Conservation (phyloP, 2,329 filamentous ascomycete genomes). For the Claviceps africana region DNA sequence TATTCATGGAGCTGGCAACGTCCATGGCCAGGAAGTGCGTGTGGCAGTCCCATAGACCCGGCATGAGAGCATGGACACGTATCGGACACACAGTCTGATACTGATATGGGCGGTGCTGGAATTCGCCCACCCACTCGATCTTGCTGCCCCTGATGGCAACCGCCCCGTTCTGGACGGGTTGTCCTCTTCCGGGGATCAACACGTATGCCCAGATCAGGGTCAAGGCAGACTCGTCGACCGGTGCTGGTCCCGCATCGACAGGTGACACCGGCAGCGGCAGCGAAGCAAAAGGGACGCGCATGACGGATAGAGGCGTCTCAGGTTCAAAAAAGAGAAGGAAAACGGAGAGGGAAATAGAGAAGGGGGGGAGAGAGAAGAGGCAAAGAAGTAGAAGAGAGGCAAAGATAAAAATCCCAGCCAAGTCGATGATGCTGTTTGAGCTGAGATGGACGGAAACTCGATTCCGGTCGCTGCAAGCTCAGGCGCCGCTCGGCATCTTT, state of each 20-base stretch:
- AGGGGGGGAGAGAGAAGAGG: too few species aligned
- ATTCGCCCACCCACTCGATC: slow-evolving; percentile 24
- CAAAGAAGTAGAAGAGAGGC: too few species aligned
- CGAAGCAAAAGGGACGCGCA: slow-evolving; percentile 7
- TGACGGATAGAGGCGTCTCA: too few species aligned
- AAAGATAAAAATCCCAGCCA: too few species aligned
- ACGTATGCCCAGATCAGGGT: slow-evolving; percentile 16
- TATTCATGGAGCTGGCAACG: not conserved
- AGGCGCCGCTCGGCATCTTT: too few species aligned
- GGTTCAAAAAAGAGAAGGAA: too few species aligned
- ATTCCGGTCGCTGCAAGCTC: not conserved
- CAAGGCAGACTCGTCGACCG: slow-evolving; percentile 1
- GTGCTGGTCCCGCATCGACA: slow-evolving; percentile 2
- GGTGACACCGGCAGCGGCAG: slow-evolving; percentile 3
- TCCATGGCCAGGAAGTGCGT: slow-evolving; percentile 29
- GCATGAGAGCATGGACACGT: slow-evolving; percentile 32
- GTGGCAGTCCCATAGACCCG: slow-evolving; percentile 40
- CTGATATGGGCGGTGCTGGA: slow-evolving; percentile 4
- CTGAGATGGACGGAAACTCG: not conserved
- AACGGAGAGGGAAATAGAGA: too few species aligned
- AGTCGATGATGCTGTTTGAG: not conserved
- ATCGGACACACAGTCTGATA: slow-evolving; percentile 14
- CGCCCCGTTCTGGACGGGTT: slow-evolving; percentile 18
- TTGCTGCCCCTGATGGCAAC: slow-evolving; percentile 22
- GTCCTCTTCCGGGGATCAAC: slow-evolving; percentile 24